Evolutionary conservation across 768 basidiomycete species (phyloP).

Genomic region (Cystobasidium tubakii): DNA sequence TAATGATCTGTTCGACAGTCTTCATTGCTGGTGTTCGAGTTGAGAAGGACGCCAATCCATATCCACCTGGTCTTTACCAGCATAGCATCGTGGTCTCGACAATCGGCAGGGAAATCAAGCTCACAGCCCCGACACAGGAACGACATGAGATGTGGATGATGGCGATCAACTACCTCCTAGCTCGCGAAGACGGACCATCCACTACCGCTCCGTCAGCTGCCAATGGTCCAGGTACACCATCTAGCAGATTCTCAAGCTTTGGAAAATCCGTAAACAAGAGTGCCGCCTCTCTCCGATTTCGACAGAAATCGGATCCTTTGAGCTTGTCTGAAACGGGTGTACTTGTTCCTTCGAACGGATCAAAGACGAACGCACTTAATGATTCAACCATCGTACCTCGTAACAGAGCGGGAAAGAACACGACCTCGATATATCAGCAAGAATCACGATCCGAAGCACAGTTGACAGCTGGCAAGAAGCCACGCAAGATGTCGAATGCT

Average conservation of each 20-base stretch:
- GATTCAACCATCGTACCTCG: constrained; percentile 21
- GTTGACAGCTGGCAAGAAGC: constrained; percentile 33
- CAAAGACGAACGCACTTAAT: background rate
- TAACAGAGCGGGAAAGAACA: constrained; percentile 18
- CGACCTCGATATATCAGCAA: constrained; percentile 14
- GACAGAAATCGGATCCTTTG: background rate
- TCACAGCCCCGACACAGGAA: constrained; percentile 92
- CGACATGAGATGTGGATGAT: constrained; percentile 93
- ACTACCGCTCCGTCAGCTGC: background rate
- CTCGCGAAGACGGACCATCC: constrained; percentile 34
- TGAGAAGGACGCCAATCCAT: constrained; percentile 90
- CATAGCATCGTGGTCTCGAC: constrained; percentile 90
- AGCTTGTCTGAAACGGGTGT: background rate
- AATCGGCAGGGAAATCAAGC: constrained; percentile 92
- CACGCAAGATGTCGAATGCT: constrained; percentile 27
- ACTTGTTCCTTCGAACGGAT: background rate
- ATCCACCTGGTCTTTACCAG: constrained; percentile 85
- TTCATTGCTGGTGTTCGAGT: constrained; percentile 77
- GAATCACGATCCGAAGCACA: constrained; percentile 41
- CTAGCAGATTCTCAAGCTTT: constrained; percentile 37
- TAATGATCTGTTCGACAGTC: constrained; percentile 33
- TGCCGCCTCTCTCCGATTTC: constrained; percentile 25
- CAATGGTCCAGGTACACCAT: constrained; percentile 37
- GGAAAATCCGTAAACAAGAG: constrained; percentile 12
- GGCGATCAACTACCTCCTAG: constrained; percentile 23